Percentiles rank a stretch among this genome's conserved stretches.
Evolutionary conservation across 306 rosid genomes (phyloP).

Genomic region (Quercus variabilis): DNA sequence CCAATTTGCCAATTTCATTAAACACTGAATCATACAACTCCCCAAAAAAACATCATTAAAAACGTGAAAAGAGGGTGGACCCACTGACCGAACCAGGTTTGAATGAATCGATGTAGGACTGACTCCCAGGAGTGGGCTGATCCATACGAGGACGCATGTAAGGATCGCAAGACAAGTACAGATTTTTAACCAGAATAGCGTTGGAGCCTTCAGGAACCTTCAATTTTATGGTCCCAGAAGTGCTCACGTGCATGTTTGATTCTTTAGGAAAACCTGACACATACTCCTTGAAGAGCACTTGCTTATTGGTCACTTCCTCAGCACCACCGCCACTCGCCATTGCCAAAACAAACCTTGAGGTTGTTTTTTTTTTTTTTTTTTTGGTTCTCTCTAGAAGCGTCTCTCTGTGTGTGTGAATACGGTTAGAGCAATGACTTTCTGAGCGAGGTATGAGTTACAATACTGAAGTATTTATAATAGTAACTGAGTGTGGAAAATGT

Average conservation of each 20-base stretch:
- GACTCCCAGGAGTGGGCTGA: neutral
- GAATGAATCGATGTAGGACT: neutral
- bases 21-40: no score
- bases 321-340: constrained; percentile 14
- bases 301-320: constrained; percentile 36
- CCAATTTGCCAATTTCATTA: no score
- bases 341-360: neutral
- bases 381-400: neutral
- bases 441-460: no score
- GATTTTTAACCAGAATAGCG: constrained; percentile 32
- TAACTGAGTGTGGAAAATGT: no score
- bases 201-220: constrained; percentile 35
- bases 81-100: constrained; percentile 22
- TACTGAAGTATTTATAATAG: no score
- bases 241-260: constrained; percentile 20
- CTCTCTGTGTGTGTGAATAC: no score
- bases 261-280: constrained; percentile 35
- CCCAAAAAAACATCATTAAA: no score
- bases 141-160: constrained; percentile 37
- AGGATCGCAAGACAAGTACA: constrained; percentile 53
- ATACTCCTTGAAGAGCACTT: constrained; percentile 29
- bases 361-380: neutral
- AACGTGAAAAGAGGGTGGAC: no score
- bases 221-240: neutral
- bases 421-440: no score